A percentile compares a stretch with the other conserved stretches of the same genome.
These are phyloP conservation scores for Haematococcus sp. DNA, from an alignment of 139 green algal genomes.

Conservation along the genomic window DNA sequence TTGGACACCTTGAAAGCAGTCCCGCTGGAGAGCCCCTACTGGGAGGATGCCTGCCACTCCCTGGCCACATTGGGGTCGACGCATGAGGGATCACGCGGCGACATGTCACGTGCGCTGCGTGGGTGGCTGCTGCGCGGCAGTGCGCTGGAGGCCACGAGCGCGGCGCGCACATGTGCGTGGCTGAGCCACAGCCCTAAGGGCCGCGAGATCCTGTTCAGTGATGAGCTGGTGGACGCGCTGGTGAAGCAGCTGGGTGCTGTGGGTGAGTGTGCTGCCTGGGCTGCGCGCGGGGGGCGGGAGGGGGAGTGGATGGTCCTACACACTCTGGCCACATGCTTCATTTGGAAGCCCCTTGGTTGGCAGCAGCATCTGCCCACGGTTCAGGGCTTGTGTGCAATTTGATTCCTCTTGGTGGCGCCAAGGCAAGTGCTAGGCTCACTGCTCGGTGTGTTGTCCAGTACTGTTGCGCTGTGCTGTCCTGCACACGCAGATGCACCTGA, in stretches of 20 bases:
- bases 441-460: too few relatives aligned
- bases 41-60: constrained; percentile 3
- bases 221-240: constrained; percentile 20
- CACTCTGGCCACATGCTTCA: too few relatives aligned
- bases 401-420: too few relatives aligned
- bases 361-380: too few relatives aligned
- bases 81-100: constrained; percentile 4
- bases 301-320: not conserved
- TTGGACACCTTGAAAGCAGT: not conserved
- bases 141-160: constrained; percentile 10
- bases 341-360: too few relatives aligned
- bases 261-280: constrained; percentile 3
- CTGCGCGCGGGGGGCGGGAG: too few relatives aligned
- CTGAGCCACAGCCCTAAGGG: constrained; percentile 10
- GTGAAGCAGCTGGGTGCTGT: constrained; percentile 1
- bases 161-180: not conserved
- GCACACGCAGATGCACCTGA: not conserved
- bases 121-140: constrained; percentile 23
- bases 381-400: too few relatives aligned
- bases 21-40: not conserved
- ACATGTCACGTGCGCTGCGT: constrained; percentile 1
- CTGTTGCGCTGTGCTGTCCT: not conserved
- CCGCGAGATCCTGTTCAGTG: constrained; percentile 14
- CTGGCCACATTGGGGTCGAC: constrained; percentile 14
- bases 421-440: too few relatives aligned